These are phyloP conservation scores for Yamadazyma nakazawae DNA, from an alignment of 805 yeast species.

Conservation along the genomic window DNA sequence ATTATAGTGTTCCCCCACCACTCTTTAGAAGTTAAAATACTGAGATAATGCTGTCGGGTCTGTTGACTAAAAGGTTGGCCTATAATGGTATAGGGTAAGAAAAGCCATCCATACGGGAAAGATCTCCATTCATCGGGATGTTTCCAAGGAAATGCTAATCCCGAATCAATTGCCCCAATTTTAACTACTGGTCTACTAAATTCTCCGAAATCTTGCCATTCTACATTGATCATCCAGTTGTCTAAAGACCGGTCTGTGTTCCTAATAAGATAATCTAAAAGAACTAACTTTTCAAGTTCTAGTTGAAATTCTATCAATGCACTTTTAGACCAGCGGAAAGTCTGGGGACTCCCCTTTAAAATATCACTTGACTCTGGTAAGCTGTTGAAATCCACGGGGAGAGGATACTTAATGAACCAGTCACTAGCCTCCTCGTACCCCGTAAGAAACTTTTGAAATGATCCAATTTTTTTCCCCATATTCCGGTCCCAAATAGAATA, in stretches of 20 bases:
- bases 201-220: constrained; percentile 31
- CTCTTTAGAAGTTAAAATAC: constrained; percentile 51
- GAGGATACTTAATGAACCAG: constrained; percentile 53
- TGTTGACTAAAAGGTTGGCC: constrained; percentile 62
- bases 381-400: constrained; percentile 8
- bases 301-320: constrained; percentile 50
- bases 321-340: constrained; percentile 53
- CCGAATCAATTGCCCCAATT: constrained; percentile 75
- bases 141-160: constrained; percentile 75
- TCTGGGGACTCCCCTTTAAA: constrained; percentile 9
- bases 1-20: constrained; percentile 70
- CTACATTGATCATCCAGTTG: constrained; percentile 71
- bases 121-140: constrained; percentile 82
- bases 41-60: constrained; percentile 55
- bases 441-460: constrained; percentile 59
- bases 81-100: constrained; percentile 57
- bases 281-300: constrained; percentile 66
- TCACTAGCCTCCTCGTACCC: constrained; percentile 61
- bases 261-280: constrained; percentile 67
- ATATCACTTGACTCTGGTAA: constrained; percentile 39
- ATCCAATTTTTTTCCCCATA: constrained; percentile 51
- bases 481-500: constrained; percentile 48
- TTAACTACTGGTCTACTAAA: constrained; percentile 36
- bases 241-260: constrained; percentile 74
- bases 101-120: constrained; percentile 77